Evolutionary conservation across 805 yeast species (phyloP).

Genomic region (Kregervanrija delftensis): DNA sequence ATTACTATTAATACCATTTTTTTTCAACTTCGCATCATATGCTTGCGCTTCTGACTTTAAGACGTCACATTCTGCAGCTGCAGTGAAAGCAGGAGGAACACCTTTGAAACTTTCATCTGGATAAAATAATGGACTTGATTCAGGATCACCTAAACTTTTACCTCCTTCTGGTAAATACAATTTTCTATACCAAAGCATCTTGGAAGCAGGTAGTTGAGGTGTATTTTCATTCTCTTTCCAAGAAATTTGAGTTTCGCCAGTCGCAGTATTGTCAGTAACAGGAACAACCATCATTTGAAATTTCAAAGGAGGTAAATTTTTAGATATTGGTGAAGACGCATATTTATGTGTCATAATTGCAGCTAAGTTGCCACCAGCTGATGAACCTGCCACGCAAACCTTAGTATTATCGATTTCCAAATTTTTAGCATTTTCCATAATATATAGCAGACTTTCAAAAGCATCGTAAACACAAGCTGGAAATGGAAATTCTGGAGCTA

Average conservation of each 20-base stretch:
- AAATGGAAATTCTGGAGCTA: conserved; percentile 43
- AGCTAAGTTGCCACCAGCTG: conserved; percentile 38
- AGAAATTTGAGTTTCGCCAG: conserved; percentile 27
- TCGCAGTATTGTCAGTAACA: conserved; percentile 37
- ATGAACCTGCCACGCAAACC: conserved; percentile 38
- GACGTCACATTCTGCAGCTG: conserved; percentile 39
- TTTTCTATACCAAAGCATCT: conserved; percentile 39
- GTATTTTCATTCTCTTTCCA: conserved; percentile 34
- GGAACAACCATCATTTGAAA: conserved; percentile 39
- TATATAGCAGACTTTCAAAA: conserved; percentile 30
- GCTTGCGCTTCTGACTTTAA: conserved; percentile 38
- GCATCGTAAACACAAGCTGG: conserved; percentile 43
- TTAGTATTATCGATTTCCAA: conserved; percentile 26
- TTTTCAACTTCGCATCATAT: conserved; percentile 31
- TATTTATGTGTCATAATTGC: conserved; percentile 29
- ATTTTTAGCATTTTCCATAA: conserved; percentile 19
- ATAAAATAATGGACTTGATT: conserved; percentile 36
- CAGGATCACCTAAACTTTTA: conserved; percentile 25
- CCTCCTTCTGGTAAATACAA: conserved; percentile 36
- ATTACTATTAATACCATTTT: conserved; percentile 31
- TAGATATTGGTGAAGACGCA: conserved; percentile 20
- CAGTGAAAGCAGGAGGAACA: conserved; percentile 35
- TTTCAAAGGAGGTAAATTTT: conserved; percentile 27
- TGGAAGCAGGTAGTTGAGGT: conserved; percentile 38
- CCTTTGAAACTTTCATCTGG: conserved; percentile 32